Percentiles rank a stretch among this genome's conserved stretches.
Evolutionary conservation across 116 monocot genomes (phyloP).

Genomic region (Papilionanthe hybrid): DNA sequence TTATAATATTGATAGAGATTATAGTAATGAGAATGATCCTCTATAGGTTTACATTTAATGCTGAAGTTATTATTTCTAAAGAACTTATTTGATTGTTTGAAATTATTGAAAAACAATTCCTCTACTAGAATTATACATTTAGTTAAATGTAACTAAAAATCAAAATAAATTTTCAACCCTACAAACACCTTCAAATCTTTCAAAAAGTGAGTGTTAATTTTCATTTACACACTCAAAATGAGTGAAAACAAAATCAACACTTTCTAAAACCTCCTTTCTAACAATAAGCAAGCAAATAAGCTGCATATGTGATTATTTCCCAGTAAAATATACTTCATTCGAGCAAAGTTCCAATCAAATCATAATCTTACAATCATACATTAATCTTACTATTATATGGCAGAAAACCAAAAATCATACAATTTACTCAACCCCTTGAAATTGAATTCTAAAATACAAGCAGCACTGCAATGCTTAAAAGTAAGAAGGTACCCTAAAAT

Average conservation of each 20-base stretch:
- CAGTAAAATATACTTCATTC: neutral
- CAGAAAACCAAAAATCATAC: neutral
- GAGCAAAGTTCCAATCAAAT: neutral
- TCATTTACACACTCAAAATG: neutral
- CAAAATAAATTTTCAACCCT: neutral
- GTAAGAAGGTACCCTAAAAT: neutral
- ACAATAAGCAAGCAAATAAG: neutral
- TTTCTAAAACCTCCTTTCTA: neutral
- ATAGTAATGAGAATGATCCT: neutral
- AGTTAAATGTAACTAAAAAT: neutral
- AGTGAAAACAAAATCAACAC: neutral
- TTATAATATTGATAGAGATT: neutral
- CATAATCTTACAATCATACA: neutral
- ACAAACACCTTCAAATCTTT: neutral
- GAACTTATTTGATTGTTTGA: neutral
- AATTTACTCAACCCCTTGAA: neutral
- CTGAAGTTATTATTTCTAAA: conserved; percentile 1
- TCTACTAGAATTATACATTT: neutral
- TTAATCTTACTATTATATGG: neutral
- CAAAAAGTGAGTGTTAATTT: neutral
- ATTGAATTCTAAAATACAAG: neutral
- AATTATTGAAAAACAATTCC: neutral
- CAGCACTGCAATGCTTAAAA: neutral
- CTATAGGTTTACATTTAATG: neutral
- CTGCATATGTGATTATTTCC: neutral